Evolutionary conservation across 495 filamentous ascomycete genomes (phyloP).

Genomic region (Neurospora tetraspora): DNA sequence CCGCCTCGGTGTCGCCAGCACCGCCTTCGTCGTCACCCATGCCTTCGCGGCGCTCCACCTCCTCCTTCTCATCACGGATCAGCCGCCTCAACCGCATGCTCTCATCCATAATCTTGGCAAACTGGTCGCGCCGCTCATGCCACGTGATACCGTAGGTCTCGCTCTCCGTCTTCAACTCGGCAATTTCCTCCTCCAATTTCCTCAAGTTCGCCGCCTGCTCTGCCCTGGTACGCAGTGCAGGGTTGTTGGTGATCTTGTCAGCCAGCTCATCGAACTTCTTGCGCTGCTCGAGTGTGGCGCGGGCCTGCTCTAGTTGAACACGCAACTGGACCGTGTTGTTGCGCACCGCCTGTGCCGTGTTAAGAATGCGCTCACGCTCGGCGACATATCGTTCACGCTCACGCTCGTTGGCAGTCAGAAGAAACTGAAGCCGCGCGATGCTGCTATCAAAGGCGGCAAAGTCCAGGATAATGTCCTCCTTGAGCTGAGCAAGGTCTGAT

Average conservation of each 20-base stretch:
- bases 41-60: constrained; percentile 61
- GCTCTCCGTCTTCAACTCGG: constrained; percentile 75
- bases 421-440: constrained; percentile 80
- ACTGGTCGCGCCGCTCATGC: constrained; percentile 78
- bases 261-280: constrained; percentile 79
- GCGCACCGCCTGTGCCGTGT: constrained; percentile 63
- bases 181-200: constrained; percentile 80
- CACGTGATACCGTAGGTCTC: constrained; percentile 73
- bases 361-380: constrained; percentile 67
- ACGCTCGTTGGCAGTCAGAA: constrained; percentile 67
- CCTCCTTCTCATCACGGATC: constrained; percentile 94
- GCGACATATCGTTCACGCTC: constrained; percentile 81
- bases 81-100: constrained; percentile 72
- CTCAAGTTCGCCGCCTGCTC: constrained; percentile 71
- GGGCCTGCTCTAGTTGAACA: constrained; percentile 62
- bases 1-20: constrained; percentile 32
- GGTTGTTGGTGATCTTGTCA: constrained; percentile 78
- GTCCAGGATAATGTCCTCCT: constrained; percentile 79
- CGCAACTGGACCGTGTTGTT: constrained; percentile 65
- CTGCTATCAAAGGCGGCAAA: constrained; percentile 82
- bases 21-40: constrained; percentile 75
- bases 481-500: constrained; percentile 47
- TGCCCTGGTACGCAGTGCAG: constrained; percentile 65
- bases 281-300: constrained; percentile 61
- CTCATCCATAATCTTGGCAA: constrained; percentile 84